A percentile compares a stretch with the other conserved stretches of the same genome.
phyloP scores from a whole-genome alignment of 2,329 filamentous ascomycete species.

The Colletotrichum camelliae region DNA sequence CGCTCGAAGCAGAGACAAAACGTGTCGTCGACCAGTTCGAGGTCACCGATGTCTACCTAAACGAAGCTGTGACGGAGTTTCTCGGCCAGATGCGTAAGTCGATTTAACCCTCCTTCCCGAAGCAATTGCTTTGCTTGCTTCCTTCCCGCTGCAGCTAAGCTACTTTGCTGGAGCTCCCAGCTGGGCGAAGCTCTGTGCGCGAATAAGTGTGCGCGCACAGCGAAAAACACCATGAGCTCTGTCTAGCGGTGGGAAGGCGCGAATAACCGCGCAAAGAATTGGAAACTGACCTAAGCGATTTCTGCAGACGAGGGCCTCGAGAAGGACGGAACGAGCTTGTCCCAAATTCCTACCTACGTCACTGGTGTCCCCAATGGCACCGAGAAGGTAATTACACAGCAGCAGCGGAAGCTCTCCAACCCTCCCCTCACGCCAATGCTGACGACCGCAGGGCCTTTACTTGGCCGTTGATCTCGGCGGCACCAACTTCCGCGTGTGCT shows the following conservation, averaged over 20 bases:
- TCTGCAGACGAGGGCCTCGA: slow-evolving; percentile 77
- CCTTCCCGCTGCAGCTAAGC: not conserved
- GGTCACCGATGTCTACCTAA: slow-evolving; percentile 78
- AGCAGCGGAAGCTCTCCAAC: not conserved
- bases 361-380: slow-evolving; percentile 96
- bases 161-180: not conserved
- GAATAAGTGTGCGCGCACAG: slow-evolving; percentile 10
- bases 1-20: slow-evolving; percentile 73
- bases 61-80: slow-evolving; percentile 83
- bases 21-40: slow-evolving; percentile 86
- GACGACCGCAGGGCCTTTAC: slow-evolving; percentile 78
- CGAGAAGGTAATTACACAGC: slow-evolving; percentile 73
- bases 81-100: slow-evolving; percentile 77
- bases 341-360: slow-evolving; percentile 97
- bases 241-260: not conserved
- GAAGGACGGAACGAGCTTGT: slow-evolving; percentile 80
- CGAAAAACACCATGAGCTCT: not conserved
- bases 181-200: not conserved
- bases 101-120: not conserved
- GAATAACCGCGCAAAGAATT: not conserved
- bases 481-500: slow-evolving; percentile 98
- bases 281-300: not conserved
- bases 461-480: slow-evolving; percentile 97
- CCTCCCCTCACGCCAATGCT: not conserved
- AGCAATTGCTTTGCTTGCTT: not conserved